Evolutionary conservation across 129 eudicot species (phyloP), one percentile per base, ranked within the genome.

Genomic region (Tanacetum coccineum): DNA sequence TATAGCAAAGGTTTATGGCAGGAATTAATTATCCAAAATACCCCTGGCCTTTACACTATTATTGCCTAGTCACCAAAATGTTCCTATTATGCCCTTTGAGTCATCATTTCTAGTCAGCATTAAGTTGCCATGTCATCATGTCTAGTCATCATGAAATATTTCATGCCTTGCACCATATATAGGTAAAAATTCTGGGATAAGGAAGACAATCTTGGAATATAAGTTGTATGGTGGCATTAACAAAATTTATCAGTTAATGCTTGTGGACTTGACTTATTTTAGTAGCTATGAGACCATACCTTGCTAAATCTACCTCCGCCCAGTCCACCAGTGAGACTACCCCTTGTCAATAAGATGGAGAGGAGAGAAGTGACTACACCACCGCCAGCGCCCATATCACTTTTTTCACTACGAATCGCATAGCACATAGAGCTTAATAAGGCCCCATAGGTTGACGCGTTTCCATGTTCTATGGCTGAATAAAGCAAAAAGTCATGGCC

Each of bases 331-430:
- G 74, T 26, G 19, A 75, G 80, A 75, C 75, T 75, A 62, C 80
- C 80, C 14, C 99, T 97, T 0, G 92, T 66, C 54, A 94, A 10
- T 70, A 94, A 83, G 97, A 94, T 94, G 40, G 72, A 30, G 26
- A 94, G 66, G 67, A 94, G 93, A 48, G 99, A 84, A 26, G 87
- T 78, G 13, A 89, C 95, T 25, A 46, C 77, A 63, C 70, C 92
- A 18, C 74, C 84, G 21, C 80, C 78, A 21, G 74, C 76, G 13
- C 81, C 85, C 66, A 71, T 19, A 28, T 64, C 66, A 54, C 53
- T 45, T 66, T 6, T 68, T 46, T 64, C 76, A 13, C 75, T 81
- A 13, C 64, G 76, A 18, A 80, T 78, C 32, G 70, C 78, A 9
- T 74, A 52, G 67, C 81, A 77, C 88, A 86, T 82, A 13, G 80